Base-by-base conservation (phyloP, 257 asterid species). In the Nicotiana tabacum region DNA sequence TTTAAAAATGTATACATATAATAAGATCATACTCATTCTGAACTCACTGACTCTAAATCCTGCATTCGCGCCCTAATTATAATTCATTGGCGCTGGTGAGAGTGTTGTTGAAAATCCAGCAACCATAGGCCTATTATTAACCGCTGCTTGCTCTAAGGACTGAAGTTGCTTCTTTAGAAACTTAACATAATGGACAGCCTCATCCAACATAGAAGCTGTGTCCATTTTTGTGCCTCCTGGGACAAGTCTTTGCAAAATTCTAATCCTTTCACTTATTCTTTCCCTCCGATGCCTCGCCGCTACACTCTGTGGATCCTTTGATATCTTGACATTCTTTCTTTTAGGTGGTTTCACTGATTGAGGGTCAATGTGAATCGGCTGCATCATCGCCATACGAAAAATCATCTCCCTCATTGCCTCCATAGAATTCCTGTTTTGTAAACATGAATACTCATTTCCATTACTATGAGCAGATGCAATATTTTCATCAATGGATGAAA, bases 181-280 rank as follows among this genome's bases (percentile, higher is more conserved):
- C 89, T 87, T 90, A 39, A 90, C 79, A 57, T 90, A 90, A 81
- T 88, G 92, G 64, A 87, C 89, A 5, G 91, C 92, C 82, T 90
- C 92, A 66, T 90, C 92, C 83, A 90, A 67, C 91, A 90, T 90
- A 1, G 91, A 90, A 2, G 91, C 93, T 13, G 93, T 90, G 56
- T 90, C 93, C 90, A 90, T 81, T 57, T 90, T 90, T 0, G 93
- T 85, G 0, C 93, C 93, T 2, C 93, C 93, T 1, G 93, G 93
- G 4, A 90, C 93, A 68, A 90, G 83, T 81, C 89, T 88, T 83
- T 88, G 91, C 4, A 90, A 83, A 56, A 86, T 83, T 79, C 91
- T 87, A 17, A 90, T 88, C 85, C 87, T 84, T 70, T 90, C 89
- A 61, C 93, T 90, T 56, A 90, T 90, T 88, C 88, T 82, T 82